Evolutionary conservation across 441 rosid genomes (phyloP).

Genomic region (Heliophila coronopifolia): DNA sequence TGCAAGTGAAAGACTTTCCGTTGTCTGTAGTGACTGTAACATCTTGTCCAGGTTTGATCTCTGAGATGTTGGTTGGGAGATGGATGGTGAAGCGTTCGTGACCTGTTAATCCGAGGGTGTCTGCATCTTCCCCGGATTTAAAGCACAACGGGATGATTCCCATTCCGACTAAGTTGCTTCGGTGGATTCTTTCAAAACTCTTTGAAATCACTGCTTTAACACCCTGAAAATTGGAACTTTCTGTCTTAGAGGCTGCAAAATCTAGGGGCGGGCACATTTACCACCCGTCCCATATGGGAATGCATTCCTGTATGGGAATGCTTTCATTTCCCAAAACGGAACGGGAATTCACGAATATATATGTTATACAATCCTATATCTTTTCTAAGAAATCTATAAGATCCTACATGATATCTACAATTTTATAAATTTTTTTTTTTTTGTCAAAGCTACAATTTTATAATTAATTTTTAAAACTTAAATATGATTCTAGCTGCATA

Average conservation of each 20-base stretch:
- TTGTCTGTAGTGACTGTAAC: conserved; percentile 69
- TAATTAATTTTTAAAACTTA: too few species aligned
- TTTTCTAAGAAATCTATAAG: too few species aligned
- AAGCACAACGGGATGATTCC: conserved; percentile 90
- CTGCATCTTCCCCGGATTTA: conserved; percentile 88
- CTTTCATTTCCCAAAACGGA: too few species aligned
- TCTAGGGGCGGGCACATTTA: too few species aligned
- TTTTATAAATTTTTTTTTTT: too few species aligned
- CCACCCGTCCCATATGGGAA: too few species aligned
- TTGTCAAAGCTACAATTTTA: too few species aligned
- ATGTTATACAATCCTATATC: too few species aligned
- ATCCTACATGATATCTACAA: too few species aligned
- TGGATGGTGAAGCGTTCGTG: conserved; percentile 80
- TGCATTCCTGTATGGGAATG: too few species aligned
- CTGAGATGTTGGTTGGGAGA: conserved; percentile 65
- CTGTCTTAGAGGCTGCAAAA: conserved; percentile 1
- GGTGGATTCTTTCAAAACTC: conserved; percentile 96
- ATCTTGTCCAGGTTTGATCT: conserved; percentile 93
- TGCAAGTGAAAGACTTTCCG: conserved; percentile 88
- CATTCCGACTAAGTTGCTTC: conserved; percentile 97
- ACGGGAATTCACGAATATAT: too few species aligned
- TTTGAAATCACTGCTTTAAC: conserved; percentile 95
- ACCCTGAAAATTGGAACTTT: conserved; percentile 45
- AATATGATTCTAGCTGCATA: too few species aligned
- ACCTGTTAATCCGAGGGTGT: conserved; percentile 77